Evolutionary conservation across 495 filamentous ascomycete genomes (phyloP).

Genomic region (Chlorociboria aeruginascens): DNA sequence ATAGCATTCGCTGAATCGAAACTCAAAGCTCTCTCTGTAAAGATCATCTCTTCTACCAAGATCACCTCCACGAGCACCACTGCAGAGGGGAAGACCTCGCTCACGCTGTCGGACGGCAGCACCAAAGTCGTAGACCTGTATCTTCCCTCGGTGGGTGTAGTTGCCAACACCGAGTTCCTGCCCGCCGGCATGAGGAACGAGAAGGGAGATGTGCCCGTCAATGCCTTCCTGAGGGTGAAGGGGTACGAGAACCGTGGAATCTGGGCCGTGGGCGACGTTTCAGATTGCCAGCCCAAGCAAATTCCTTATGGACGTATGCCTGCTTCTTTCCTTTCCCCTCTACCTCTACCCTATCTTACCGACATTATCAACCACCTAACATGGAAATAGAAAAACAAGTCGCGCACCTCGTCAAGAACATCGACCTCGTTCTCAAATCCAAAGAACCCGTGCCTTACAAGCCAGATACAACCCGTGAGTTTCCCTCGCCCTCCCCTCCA

Average conservation of each 20-base stretch:
- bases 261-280: slow-evolving; percentile 31
- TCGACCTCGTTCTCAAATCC: slow-evolving; percentile 17
- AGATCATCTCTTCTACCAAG: slow-evolving; percentile 11
- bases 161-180: slow-evolving; percentile 30
- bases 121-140: slow-evolving; percentile 27
- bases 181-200: slow-evolving; percentile 21
- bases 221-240: slow-evolving; percentile 23
- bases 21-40: slow-evolving; percentile 26
- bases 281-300: slow-evolving; percentile 6
- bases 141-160: slow-evolving; percentile 30
- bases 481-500: background rate
- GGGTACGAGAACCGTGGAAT: slow-evolving; percentile 22
- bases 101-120: slow-evolving; percentile 17
- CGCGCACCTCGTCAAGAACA: slow-evolving; percentile 8
- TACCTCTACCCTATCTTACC: background rate
- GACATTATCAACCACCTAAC: background rate
- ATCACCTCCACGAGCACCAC: slow-evolving; percentile 2
- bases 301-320: slow-evolving; percentile 6
- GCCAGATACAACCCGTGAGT: slow-evolving; percentile 17
- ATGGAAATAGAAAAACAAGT: slow-evolving; percentile 4
- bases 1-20: slow-evolving; percentile 18
- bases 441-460: slow-evolving; percentile 28
- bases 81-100: slow-evolving; percentile 12
- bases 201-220: slow-evolving; percentile 25
- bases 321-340: background rate